phyloP scores from a whole-genome alignment of 371 early-diverging fungal genomes.

The Haplosporangium sp. region DNA sequence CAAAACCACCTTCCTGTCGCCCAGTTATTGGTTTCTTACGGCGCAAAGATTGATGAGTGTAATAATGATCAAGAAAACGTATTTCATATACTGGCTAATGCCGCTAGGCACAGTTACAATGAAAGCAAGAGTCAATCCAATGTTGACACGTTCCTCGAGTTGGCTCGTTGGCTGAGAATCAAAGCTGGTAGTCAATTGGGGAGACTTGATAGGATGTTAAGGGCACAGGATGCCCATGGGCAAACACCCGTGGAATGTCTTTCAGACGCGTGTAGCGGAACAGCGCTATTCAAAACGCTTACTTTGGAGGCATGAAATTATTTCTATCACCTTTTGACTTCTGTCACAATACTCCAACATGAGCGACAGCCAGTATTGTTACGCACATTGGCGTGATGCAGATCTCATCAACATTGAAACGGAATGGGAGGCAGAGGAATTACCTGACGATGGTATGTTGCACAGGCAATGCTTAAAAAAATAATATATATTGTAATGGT shows the following conservation, averaged over 20 bases:
- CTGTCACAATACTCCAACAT: constrained; percentile 14
- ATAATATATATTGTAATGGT: background rate
- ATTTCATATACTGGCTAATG: constrained; percentile 41
- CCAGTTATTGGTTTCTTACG: constrained; percentile 40
- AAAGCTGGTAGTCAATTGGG: constrained; percentile 12
- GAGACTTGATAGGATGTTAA: constrained; percentile 19
- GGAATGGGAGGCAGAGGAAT: constrained; percentile 41
- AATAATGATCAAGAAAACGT: constrained; percentile 36
- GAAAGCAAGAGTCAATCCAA: background rate
- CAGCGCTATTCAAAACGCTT: background rate
- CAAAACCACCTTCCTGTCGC: constrained; percentile 37
- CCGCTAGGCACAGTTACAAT: constrained; percentile 5
- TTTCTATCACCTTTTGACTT: background rate
- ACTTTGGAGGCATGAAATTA: background rate
- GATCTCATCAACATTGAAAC: constrained; percentile 40
- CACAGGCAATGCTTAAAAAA: background rate
- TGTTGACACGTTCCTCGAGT: constrained; percentile 8
- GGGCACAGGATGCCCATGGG: constrained; percentile 16
- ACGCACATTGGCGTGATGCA: constrained; percentile 50
- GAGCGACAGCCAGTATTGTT: constrained; percentile 53
- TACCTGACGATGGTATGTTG: constrained; percentile 36
- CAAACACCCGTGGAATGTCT: constrained; percentile 23
- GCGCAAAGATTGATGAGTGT: constrained; percentile 23
- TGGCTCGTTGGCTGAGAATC: constrained; percentile 30
- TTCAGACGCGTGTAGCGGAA: background rate